Evolutionary conservation across 495 filamentous ascomycete species (phyloP), one percentile per base, ranked within the genome.

Genomic region (Neurospora sp.): DNA sequence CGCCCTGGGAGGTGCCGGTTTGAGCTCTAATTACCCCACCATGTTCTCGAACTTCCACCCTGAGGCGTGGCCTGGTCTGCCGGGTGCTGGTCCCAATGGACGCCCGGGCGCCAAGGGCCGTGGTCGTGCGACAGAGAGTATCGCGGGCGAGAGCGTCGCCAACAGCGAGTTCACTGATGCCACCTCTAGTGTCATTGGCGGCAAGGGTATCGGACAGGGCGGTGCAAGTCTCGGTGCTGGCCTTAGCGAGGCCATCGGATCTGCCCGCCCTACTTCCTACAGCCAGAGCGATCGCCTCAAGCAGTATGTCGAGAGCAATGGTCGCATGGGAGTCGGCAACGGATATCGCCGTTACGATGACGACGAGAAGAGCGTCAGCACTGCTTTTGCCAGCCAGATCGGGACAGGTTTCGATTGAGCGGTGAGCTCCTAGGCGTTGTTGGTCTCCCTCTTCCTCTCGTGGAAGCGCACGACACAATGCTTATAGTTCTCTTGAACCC

Each of bases 351-450:
- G 92, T 74, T 92, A 89, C 59, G 96, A 98, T 75, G 96, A 99
- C 74, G 96, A 98, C 79, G 92, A 94, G 73, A 92, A 95, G 81
- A 98, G 95, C 80, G 89, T 98, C 77, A 97, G 93, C 75, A 98
- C 95, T 39, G 94, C 94, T 8, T 98, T 98, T 84, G 95, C 94
- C 48, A 97, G 94, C 82, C 96, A 98, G 81, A 88, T 97, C 72
- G 95, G 92, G 70, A 73, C 78, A 23, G 92, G 91, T 76, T 97
- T 95, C 81, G 94, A 98, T 84, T 97, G 94, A 97, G 86, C 59
- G 73, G 69, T 62, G 8, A 54, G 27, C n/a, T 72, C 44, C 38
- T 69, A 41, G 41, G 71, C 71, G 7, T 69, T 31, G 35, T n/a
- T 66, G 54, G 27, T 66, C 54, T 37, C 27, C 54, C 27, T 66